Conservation (phyloP, 306 rosid genomes). For the Herpetospermum pedunculosum region DNA sequence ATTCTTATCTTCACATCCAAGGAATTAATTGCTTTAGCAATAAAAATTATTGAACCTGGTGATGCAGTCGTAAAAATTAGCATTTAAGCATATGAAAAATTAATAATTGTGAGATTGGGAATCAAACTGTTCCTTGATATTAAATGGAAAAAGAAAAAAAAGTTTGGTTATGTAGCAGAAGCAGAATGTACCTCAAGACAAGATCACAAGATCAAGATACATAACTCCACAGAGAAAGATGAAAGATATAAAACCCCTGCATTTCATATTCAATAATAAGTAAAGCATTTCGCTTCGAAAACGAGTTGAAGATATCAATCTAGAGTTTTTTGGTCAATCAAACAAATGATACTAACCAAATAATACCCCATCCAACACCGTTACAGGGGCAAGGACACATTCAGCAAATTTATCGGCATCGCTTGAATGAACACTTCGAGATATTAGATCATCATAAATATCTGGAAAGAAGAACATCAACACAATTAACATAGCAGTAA, state of each 20-base stretch:
- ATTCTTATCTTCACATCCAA: background rate
- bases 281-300: too few relatives aligned
- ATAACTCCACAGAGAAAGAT: too few relatives aligned
- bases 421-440: constrained; percentile 81
- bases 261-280: too few relatives aligned
- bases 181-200: too few relatives aligned
- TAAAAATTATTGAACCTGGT: background rate
- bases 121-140: too few relatives aligned
- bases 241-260: too few relatives aligned
- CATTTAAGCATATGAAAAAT: background rate
- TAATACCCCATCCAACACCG: constrained; percentile 85
- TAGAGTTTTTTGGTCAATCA: background rate
- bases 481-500: background rate
- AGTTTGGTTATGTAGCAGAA: background rate
- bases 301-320: too few relatives aligned
- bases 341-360: constrained; percentile 47
- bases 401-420: constrained; percentile 96
- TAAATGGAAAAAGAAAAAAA: too few relatives aligned
- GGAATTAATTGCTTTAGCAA: too few relatives aligned
- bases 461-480: constrained; percentile 25
- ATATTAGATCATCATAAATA: constrained; percentile 82
- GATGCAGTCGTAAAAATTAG: background rate
- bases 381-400: constrained; percentile 86
- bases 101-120: background rate
- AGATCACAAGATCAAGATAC: too few relatives aligned